Evolutionary conservation across 192 early-diverging fungal genomes (phyloP).

Genomic region (Chytriomyces sp.): DNA sequence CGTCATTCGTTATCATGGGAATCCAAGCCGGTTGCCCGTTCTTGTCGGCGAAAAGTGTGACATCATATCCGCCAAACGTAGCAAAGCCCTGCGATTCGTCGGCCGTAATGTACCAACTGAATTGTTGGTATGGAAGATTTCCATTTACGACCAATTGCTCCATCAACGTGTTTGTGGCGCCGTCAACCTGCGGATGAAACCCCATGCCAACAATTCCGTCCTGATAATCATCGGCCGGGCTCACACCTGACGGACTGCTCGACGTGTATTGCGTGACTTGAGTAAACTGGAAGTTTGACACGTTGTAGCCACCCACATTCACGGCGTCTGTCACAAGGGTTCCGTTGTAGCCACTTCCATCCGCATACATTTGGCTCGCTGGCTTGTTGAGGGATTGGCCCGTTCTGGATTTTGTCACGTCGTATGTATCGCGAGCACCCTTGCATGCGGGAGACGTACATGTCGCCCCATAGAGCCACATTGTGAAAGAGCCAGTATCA

Average conservation of each 20-base stretch:
- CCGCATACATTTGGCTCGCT: constrained; percentile 40
- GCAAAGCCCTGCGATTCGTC: constrained; percentile 23
- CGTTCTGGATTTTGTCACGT: constrained; percentile 30
- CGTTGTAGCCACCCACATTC: constrained; percentile 21
- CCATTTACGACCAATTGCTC: not conserved
- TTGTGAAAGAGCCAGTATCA: constrained; percentile 46
- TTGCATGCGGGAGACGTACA: constrained; percentile 29
- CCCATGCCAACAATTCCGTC: constrained; percentile 49
- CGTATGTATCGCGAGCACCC: constrained; percentile 26
- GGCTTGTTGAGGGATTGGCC: constrained; percentile 13
- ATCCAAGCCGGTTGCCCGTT: constrained; percentile 25
- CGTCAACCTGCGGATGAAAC: constrained; percentile 22
- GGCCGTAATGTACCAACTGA: constrained; percentile 40
- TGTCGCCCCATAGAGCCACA: constrained; percentile 44
- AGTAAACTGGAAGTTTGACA: constrained; percentile 35
- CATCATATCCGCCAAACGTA: constrained; percentile 47
- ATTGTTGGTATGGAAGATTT: constrained; percentile 16
- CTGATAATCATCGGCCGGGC: constrained; percentile 6
- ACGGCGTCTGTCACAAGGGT: constrained; percentile 34
- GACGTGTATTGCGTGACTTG: constrained; percentile 23
- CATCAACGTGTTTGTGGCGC: constrained; percentile 18
- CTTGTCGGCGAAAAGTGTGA: constrained; percentile 20
- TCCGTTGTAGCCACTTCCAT: constrained; percentile 39
- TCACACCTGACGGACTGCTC: not conserved
- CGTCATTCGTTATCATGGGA: constrained; percentile 1